Percentiles rank a stretch among this genome's conserved stretches.
Conservation (phyloP, 805 yeast genomes). For the Phaffomyces antillensis region DNA sequence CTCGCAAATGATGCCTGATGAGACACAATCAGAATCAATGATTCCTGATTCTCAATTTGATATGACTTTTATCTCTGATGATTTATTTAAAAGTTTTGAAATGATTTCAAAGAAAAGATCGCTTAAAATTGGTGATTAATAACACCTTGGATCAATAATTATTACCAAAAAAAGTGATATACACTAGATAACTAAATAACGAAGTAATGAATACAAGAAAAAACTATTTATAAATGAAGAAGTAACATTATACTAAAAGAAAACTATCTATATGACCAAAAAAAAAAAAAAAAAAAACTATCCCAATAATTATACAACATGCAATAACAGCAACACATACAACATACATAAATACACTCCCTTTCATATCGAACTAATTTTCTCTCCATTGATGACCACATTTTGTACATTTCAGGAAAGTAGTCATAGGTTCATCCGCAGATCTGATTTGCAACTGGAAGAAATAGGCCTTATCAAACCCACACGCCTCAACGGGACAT, state of each 20-base stretch:
- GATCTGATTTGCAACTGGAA: constrained; percentile 95
- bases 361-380: constrained; percentile 38
- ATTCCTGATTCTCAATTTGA: not conserved
- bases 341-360: too few species aligned
- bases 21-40: not conserved
- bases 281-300: too few species aligned
- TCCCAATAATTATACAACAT: too few species aligned
- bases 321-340: too few species aligned
- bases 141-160: too few species aligned
- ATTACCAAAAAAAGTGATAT: too few species aligned
- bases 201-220: too few species aligned
- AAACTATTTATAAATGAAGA: too few species aligned
- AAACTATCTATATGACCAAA: too few species aligned
- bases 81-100: not conserved
- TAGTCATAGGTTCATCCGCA: constrained; percentile 99
- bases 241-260: too few species aligned
- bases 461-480: constrained; percentile 86
- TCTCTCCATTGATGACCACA: constrained; percentile 98
- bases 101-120: too few species aligned
- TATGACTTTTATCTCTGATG: not conserved
- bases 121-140: not conserved
- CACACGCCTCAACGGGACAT: constrained; percentile 85
- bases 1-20: not conserved
- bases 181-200: too few species aligned
- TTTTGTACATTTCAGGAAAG: constrained; percentile 89